Evolutionary conservation across 2,329 filamentous ascomycete genomes (phyloP).

Genomic region (Coleophoma eucalyptorum): DNA sequence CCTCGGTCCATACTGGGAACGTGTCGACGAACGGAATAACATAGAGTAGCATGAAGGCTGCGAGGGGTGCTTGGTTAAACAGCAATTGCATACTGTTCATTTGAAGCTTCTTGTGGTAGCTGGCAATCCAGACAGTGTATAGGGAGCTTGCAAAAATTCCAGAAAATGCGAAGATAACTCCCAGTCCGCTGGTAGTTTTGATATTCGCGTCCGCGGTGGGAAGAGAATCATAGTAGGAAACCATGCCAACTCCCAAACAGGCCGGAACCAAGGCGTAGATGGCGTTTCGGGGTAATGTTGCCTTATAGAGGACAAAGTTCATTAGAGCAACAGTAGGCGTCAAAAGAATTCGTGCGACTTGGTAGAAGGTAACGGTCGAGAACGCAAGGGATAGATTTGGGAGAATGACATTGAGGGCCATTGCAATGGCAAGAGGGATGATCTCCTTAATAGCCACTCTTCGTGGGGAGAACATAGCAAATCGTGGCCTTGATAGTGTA

Average conservation of each 20-base stretch:
- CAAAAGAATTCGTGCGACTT: slow-evolving; percentile 63
- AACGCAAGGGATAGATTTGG: slow-evolving; percentile 66
- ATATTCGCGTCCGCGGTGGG: slow-evolving; percentile 40
- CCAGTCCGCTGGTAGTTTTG: slow-evolving; percentile 52
- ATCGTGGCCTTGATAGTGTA: slow-evolving; percentile 51
- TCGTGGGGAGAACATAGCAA: slow-evolving; percentile 56
- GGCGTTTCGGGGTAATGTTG: slow-evolving; percentile 50
- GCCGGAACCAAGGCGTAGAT: slow-evolving; percentile 51
- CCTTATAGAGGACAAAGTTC: slow-evolving; percentile 58
- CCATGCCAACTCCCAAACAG: slow-evolving; percentile 60
- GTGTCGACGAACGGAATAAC: slow-evolving; percentile 63
- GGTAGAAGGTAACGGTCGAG: slow-evolving; percentile 67
- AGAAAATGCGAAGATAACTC: slow-evolving; percentile 60
- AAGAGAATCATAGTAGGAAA: slow-evolving; percentile 66
- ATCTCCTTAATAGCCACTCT: slow-evolving; percentile 51
- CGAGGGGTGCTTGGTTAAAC: slow-evolving; percentile 63
- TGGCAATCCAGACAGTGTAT: slow-evolving; percentile 67
- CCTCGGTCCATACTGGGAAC: slow-evolving; percentile 52
- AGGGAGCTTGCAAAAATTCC: slow-evolving; percentile 63
- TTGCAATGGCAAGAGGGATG: slow-evolving; percentile 60
- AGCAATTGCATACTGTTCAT: slow-evolving; percentile 68
- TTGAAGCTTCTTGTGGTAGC: slow-evolving; percentile 60
- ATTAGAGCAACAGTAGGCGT: slow-evolving; percentile 63
- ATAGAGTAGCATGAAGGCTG: slow-evolving; percentile 59
- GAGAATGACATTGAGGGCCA: slow-evolving; percentile 67